phyloP scores from a whole-genome alignment of 768 basidiomycete species.

The Pleurotus tuoliensis region DNA sequence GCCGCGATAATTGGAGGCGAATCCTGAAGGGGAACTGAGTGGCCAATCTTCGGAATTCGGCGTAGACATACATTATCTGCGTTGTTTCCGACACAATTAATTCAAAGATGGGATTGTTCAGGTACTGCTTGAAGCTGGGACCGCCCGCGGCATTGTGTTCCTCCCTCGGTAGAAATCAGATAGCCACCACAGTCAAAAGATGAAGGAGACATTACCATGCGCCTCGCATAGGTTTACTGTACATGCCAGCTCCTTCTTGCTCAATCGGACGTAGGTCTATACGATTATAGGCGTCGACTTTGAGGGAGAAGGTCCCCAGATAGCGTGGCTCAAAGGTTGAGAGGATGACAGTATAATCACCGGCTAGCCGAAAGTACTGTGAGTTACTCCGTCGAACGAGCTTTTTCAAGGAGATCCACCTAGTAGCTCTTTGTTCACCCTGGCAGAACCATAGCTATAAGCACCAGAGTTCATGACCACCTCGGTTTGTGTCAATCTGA shows the following conservation, averaged over 20 bases:
- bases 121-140: conserved; percentile 63
- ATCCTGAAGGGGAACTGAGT: conserved; percentile 37
- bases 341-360: conserved; percentile 78
- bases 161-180: conserved; percentile 32
- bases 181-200: not conserved
- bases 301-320: conserved; percentile 61
- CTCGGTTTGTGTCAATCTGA: conserved; percentile 61
- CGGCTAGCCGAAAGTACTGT: conserved; percentile 39
- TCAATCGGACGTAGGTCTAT: conserved; percentile 66
- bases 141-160: conserved; percentile 58
- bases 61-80: conserved; percentile 51
- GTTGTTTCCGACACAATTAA: conserved; percentile 47
- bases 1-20: conserved; percentile 59
- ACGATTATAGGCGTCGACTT: conserved; percentile 55
- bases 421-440: conserved; percentile 43
- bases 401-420: conserved; percentile 30
- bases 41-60: not conserved
- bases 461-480: conserved; percentile 71
- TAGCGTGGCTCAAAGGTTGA: conserved; percentile 81
- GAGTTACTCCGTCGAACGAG: not conserved
- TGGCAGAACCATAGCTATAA: conserved; percentile 77
- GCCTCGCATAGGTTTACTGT: conserved; percentile 60
- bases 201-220: conserved; percentile 53
- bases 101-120: conserved; percentile 65
- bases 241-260: conserved; percentile 93